Evolutionary conservation across 192 early-diverging fungal species (phyloP), one percentile per base, ranked within the genome.

Genomic region (Backusella parvicylindrica): DNA sequence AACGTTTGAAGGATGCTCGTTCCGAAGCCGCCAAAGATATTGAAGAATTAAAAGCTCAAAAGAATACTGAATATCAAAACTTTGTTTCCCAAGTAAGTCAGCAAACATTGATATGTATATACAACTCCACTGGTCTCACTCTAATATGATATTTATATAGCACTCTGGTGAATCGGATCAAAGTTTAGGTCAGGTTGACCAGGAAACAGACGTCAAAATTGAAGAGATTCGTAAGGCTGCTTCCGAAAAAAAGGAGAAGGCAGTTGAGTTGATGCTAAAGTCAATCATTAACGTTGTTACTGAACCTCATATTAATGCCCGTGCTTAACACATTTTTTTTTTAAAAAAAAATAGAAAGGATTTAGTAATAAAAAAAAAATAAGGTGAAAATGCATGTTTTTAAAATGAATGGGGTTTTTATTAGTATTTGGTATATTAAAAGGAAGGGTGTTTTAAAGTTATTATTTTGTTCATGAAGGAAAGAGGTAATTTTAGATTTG

Each of bases 1-100:
- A 96, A 82, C 89, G 95, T 56, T 85, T 99, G 64, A 96, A 97
- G 86, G 96, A 95, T 78, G 97, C 97, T n/a, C 92, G 97, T 73
- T 89, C 92, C 12, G 95, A 97, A 76, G 97, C 97, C 31, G 87
- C 86, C 72, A 95, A 95, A 83, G 97, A 97, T 66, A 96, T 99
- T 72, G 92, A 94, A 53, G 86, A 85, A 41, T 85, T 97, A 56
- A 97, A 97, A 82, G 84, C 84, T 47, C 86, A 89, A 80, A 99
- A 97, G 87, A 91, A 91, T 75, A 82, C 86, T 43, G 95, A 97
- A 76, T 95, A 92, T 77, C 84, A 88, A 73, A 76, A 78, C 30
- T 95, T 91, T 80, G 93, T 94, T 63, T 83, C 88, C 75, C 83
- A 90, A 83, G 92, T 92, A 79, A 37, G 41, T 31, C 6, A 18